Evolutionary conservation across 805 yeast species (phyloP), one percentile per base, ranked within the genome.

Genomic region (Suhomyces prunicola): DNA sequence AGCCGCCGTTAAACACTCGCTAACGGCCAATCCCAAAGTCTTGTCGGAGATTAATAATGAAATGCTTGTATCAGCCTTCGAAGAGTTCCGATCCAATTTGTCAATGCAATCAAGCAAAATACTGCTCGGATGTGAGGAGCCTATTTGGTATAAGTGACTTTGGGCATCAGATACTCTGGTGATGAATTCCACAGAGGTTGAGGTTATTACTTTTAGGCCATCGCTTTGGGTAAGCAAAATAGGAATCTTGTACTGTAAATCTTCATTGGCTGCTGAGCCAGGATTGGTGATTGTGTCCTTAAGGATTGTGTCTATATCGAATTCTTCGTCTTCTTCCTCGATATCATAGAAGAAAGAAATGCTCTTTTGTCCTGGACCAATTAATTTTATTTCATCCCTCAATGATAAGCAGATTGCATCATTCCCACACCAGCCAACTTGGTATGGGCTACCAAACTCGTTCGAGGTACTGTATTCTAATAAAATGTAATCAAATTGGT

Each of bases 91-190:
- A 12, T 83, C 81, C 7, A 90, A 71, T 54, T 87, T 72, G 48
- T 74, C 77, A n/a, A 74, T 64, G 7, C 97, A 87, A 68, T 92
- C 97, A 7, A 90, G 70, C 33, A 94, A 71, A 23, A 93, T 86
- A 1, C 96, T 90, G 31, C 94, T 79, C 1, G 97, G 88, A 33
- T 88, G 80, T 0, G 89, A 80, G 0, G 97, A 90, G 0, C 98
- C 99, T 47, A 92, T 82, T 61, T 81, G 82, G 67, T 90, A 90
- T 6, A 89, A 78, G 39, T 84, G 83, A 3, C 79, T 77, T 0
- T 88, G 81, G 0, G 73, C 66, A 2, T 72, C 71, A 0, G 82
- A 76, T 0, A 94, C 96, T 56, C 85, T 78, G 6, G 85, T 72
- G 8, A 91, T 64, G 51, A 88, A 81, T 55, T 86, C 86, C 13